Base-by-base conservation (phyloP, 2,329 filamentous ascomycete genomes). In the Fusarium drepaniforme region DNA sequence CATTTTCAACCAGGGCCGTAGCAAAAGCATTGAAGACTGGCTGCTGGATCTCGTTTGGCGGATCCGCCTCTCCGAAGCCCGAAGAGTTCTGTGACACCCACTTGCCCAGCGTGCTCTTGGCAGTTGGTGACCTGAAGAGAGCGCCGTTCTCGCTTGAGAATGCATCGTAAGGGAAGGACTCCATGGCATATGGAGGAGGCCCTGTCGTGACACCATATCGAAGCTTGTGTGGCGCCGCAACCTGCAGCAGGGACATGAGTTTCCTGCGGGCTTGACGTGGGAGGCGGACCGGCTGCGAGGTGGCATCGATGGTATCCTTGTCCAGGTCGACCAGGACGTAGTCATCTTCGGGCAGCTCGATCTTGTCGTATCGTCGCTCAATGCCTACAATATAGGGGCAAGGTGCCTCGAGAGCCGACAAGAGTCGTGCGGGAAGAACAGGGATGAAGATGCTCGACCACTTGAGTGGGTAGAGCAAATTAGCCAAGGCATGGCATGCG, bases 341-440 rank as follows among this genome's bases (percentile, higher is more conserved):
- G 80, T 98, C 97, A 78, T 98, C 97, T 8, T 98, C 95, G 0
- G 97, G 97, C 49, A 98, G 89, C 77, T 95, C 93, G 57, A 95
- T 90, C 67, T 91, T 91, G 78, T 97, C 94, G 81, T 98, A 98
- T 67, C 96, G 91, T 75, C 96, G 91, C 84, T 99, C 97, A 68
- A 99, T 94, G 59, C 97, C 97, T 51, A 98, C 95, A 75, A 99
- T 98, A 79, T 98, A 99, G 1, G 97, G 97, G 78, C 97, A 98
- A 4, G 96, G 96, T 1, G 96, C 96, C 78, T 98, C 97, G 21
- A 99, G 89, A 4, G 95, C 96, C 64, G 97, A 96, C 12, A 99
- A 88, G 25, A 99, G 87, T 40, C 96, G 91, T 11, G 95, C 94
- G 8, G 96, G 96, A 11, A 99, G 88, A 38, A 98, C 89, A 3